A percentile compares a stretch with the other conserved stretches of the same genome.
These are phyloP conservation scores for Kurtzmaniella natalensis DNA, from an alignment of 1,139 yeast species.

Conservation along the genomic window DNA sequence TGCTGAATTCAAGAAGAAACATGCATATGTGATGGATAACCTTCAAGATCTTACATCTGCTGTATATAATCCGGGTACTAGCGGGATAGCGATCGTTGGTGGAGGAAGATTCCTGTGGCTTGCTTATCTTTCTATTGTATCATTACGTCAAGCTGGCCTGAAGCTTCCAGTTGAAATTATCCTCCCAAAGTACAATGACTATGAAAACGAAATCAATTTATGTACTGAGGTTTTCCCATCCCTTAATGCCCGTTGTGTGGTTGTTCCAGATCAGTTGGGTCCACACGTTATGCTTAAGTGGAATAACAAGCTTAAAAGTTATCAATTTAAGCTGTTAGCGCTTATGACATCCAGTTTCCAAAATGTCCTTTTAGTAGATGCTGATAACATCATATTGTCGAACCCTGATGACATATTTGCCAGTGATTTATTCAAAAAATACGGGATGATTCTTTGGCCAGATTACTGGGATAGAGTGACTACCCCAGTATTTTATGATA, in stretches of 20 bases:
- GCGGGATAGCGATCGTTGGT: conserved; percentile 36
- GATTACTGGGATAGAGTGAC: conserved; percentile 79
- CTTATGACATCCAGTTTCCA: conserved; percentile 38
- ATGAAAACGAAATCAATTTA: conserved; percentile 23
- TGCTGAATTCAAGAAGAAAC: conserved; percentile 22
- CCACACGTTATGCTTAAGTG: conserved; percentile 30
- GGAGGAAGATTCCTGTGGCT: conserved; percentile 39
- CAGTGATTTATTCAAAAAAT: conserved; percentile 46
- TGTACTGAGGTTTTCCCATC: conserved; percentile 23
- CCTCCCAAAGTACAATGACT: conserved; percentile 31
- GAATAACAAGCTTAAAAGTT: conserved; percentile 23
- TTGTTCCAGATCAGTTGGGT: conserved; percentile 34
- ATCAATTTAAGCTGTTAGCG: conserved; percentile 41
- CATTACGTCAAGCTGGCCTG: conserved; percentile 33
- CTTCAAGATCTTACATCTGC: conserved; percentile 25
- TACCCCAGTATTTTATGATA: conserved; percentile 61
- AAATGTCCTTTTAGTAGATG: conserved; percentile 37
- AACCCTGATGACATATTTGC: conserved; percentile 45
- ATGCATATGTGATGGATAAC: conserved; percentile 17
- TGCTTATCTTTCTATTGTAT: conserved; percentile 30
- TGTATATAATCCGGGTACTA: conserved; percentile 22
- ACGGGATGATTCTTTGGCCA: conserved; percentile 75
- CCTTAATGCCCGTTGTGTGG: conserved; percentile 27
- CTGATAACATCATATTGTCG: conserved; percentile 35
- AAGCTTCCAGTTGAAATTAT: conserved; percentile 34